phyloP scores from a whole-genome alignment of 1,139 yeast genomes.

The Taphrina deformans region DNA sequence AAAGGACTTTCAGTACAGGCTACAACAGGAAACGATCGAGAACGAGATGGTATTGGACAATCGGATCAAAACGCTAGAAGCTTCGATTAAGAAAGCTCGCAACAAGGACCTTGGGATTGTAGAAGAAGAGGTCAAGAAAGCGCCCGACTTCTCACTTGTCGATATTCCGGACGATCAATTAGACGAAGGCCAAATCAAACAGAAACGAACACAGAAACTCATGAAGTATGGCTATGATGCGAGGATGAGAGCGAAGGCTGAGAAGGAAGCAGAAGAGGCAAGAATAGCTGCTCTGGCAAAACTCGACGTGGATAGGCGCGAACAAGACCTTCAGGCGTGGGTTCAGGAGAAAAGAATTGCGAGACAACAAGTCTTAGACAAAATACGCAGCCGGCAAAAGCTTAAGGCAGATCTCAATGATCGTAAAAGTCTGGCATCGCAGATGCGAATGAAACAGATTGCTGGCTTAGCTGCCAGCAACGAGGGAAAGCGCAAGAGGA shows the following conservation, averaged over 20 bases:
- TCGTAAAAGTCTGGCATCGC: slow-evolving; percentile 88
- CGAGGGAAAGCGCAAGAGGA: slow-evolving; percentile 47
- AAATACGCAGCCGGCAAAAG: slow-evolving; percentile 32
- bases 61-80: slow-evolving; percentile 66
- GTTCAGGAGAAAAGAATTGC: slow-evolving; percentile 64
- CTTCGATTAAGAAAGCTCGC: slow-evolving; percentile 65
- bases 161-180: slow-evolving; percentile 83
- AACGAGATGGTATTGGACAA: slow-evolving; percentile 70
- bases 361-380: slow-evolving; percentile 55
- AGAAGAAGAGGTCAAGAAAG: slow-evolving; percentile 52
- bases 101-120: slow-evolving; percentile 62
- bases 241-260: slow-evolving; percentile 75
- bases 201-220: slow-evolving; percentile 78
- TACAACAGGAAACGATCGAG: slow-evolving; percentile 75
- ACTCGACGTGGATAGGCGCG: slow-evolving; percentile 69
- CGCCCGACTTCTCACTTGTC: slow-evolving; percentile 70
- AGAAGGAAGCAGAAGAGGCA: slow-evolving; percentile 62
- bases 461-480: slow-evolving; percentile 83
- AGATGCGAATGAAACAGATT: slow-evolving; percentile 85
- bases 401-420: slow-evolving; percentile 63
- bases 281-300: slow-evolving; percentile 57
- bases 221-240: slow-evolving; percentile 88
- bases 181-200: slow-evolving; percentile 75
- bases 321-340: slow-evolving; percentile 76
- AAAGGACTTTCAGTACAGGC: slow-evolving; percentile 56